These are phyloP conservation scores for Fusarium nurragi DNA, from an alignment of 2,329 filamentous ascomycete genomes.

Conservation along the genomic window DNA sequence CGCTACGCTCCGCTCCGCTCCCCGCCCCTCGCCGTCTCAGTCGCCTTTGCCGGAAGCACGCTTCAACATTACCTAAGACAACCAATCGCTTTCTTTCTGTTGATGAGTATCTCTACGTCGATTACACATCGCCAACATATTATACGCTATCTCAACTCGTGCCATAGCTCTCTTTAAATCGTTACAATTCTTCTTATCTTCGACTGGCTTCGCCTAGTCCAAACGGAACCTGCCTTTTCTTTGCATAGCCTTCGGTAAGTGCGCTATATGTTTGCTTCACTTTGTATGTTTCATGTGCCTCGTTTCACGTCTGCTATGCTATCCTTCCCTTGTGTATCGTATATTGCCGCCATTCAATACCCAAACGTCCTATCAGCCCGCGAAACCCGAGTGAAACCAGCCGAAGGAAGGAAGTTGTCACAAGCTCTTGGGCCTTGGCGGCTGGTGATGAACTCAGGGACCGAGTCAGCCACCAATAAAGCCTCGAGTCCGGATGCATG, in stretches of 20 bases:
- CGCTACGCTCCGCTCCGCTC: slow-evolving; percentile 25
- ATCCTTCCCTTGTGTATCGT: not conserved
- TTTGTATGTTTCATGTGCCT: slow-evolving; percentile 15
- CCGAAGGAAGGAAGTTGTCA: slow-evolving; percentile 15
- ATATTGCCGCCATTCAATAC: not conserved
- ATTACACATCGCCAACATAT: not conserved
- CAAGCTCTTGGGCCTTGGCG: slow-evolving; percentile 6
- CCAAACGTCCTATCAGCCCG: not conserved
- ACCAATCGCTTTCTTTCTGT: slow-evolving; percentile 22
- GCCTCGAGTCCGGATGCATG: slow-evolving; percentile 15
- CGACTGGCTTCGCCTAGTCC: not conserved
- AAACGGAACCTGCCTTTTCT: not conserved
- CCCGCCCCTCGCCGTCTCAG: slow-evolving; percentile 34
- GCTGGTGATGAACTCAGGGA: slow-evolving; percentile 22
- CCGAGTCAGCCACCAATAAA: slow-evolving; percentile 23
- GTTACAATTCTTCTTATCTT: not conserved
- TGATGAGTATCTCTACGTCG: slow-evolving; percentile 3
- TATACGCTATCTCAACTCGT: slow-evolving; percentile 3
- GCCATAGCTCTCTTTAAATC: slow-evolving; percentile 3
- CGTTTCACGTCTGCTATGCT: slow-evolving; percentile 3
- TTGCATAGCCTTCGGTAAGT: slow-evolving; percentile 24
- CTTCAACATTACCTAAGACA: slow-evolving; percentile 24
- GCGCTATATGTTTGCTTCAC: slow-evolving; percentile 25
- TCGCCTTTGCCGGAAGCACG: slow-evolving; percentile 33
- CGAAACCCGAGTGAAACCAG: slow-evolving; percentile 15